Evolutionary conservation across 305 asterid species (phyloP).

Genomic region (Caryopteris hybrid): DNA sequence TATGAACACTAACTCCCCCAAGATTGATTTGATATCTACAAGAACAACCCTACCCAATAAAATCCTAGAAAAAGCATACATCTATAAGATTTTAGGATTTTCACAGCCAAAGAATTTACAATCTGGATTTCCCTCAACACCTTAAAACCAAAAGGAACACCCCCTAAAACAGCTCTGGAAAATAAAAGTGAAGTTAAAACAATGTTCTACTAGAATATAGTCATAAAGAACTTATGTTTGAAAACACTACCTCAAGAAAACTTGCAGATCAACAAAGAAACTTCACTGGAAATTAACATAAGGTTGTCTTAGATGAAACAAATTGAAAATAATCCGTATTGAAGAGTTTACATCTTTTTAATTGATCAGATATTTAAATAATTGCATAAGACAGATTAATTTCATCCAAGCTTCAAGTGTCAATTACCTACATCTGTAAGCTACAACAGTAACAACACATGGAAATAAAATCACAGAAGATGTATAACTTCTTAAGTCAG

Average conservation of each 20-base stretch:
- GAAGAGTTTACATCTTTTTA: neutral
- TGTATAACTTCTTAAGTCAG: constrained; percentile 5
- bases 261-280: neutral
- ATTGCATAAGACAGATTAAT: neutral
- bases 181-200: neutral
- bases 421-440: neutral
- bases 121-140: too few species aligned
- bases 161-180: neutral
- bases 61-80: too few species aligned
- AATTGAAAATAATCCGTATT: neutral
- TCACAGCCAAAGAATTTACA: too few species aligned
- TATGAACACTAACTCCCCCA: too few species aligned
- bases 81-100: too few species aligned
- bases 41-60: too few species aligned
- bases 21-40: too few species aligned
- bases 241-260: neutral
- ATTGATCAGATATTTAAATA: neutral
- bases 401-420: neutral
- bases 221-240: neutral
- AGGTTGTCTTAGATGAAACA: neutral
- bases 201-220: neutral
- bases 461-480: constrained; percentile 7
- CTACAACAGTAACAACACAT: neutral
- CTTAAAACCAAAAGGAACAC: too few species aligned
- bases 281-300: neutral